Base-by-base conservation (phyloP, 306 rosid species). In the Morella rubra region DNA sequence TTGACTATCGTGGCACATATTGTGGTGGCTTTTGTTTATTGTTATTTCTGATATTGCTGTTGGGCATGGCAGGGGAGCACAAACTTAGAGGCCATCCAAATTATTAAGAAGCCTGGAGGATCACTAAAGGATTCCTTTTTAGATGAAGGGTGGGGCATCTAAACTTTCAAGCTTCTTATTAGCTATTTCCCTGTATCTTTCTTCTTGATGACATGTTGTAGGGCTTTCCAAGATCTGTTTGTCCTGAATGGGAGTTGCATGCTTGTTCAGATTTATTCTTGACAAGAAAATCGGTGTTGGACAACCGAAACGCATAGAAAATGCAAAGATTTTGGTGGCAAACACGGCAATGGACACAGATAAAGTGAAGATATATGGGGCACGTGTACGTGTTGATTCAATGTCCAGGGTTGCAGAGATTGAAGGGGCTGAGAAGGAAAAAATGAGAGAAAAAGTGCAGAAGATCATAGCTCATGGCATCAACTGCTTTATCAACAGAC, bases 211-310 rank as follows among this genome's bases (percentile, higher is more conserved):
- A 19, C 6, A 65, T 44, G 32, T 58, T 46, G 41, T 32, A 4
- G 0, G 7, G 12, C 32, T 27, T 59, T 18, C 41, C 47, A 11
- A 4, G 42, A 14, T 14, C 41, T 74, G 19, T 13, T 72, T 44
- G 20, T 74, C 70, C 69, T 80, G 19, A 76, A 37, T 27, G 81
- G 50, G 64, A 66, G 73, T 80, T 6, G 47, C 71, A n/a, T 49
- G 44, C 44, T 75, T 85, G 61, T 66, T 78, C 86, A 96, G 99
- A 62, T 96, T 96, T 74, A 96, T 92, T 85, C 97, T 95, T 75
- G 99, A 90, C 96, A 95, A 95, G 92, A 95, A 95, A 89, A 95
- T 95, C 44, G 99, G 99, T 72, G 85, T 95, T 86, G 99, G 99
- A 20, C 99, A 95, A 80, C 99, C 99, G 44, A 95, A 92, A 71